Percentiles rank a stretch among this genome's conserved stretches.
Conservation (phyloP, 805 yeast genomes). For the Saccharomyces mikatae region DNA sequence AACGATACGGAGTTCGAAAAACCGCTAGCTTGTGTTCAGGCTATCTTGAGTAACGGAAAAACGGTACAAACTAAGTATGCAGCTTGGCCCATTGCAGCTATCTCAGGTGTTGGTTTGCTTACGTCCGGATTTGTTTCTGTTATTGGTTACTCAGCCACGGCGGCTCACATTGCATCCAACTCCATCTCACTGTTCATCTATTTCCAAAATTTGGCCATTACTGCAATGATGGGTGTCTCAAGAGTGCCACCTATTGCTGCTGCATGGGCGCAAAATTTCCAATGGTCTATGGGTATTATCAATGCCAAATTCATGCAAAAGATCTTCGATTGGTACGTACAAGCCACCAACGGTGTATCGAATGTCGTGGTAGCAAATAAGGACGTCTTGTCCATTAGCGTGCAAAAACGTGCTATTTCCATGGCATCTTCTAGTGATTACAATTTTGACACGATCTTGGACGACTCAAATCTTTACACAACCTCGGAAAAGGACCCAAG, state of each 20-base stretch:
- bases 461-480: slow-evolving; percentile 50
- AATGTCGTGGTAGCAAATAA: slow-evolving; percentile 64
- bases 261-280: slow-evolving; percentile 95
- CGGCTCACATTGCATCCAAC: slow-evolving; percentile 96
- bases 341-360: slow-evolving; percentile 85
- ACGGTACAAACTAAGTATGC: slow-evolving; percentile 91
- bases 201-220: slow-evolving; percentile 87
- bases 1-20: slow-evolving; percentile 35
- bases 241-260: slow-evolving; percentile 94
- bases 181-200: slow-evolving; percentile 86
- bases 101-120: slow-evolving; percentile 79
- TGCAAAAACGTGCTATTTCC: slow-evolving; percentile 48
- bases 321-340: slow-evolving; percentile 89
- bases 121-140: slow-evolving; percentile 83
- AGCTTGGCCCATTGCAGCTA: slow-evolving; percentile 92
- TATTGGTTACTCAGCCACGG: slow-evolving; percentile 83
- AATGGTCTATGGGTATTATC: slow-evolving; percentile 93
- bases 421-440: slow-evolving; percentile 30
- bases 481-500: slow-evolving; percentile 57
- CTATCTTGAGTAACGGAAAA: slow-evolving; percentile 75
- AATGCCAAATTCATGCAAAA: slow-evolving; percentile 66
- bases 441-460: slow-evolving; percentile 43
- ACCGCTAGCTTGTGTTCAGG: slow-evolving; percentile 87
- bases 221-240: slow-evolving; percentile 92
- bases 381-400: slow-evolving; percentile 68